Evolutionary conservation across 306 rosid species (phyloP), one percentile per base, ranked within the genome.

Genomic region (Dalbergia oliveri): DNA sequence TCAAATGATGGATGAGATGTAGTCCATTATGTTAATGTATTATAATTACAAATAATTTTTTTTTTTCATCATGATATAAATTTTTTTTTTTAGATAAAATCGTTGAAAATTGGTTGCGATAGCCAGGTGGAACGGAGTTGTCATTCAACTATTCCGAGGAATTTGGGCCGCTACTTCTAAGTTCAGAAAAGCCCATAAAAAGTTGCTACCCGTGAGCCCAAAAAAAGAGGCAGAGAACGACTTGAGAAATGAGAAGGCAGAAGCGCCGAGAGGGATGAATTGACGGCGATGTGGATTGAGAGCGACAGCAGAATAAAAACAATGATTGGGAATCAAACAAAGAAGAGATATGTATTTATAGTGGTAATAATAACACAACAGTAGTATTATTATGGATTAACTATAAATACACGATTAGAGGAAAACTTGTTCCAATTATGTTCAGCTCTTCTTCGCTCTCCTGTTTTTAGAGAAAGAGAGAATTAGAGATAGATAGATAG

Each of bases 331-430:
- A 31, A 33, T 47, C 14, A 47, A 47, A 47, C 5, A 12, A 47
- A 10, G n/a, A 10, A 10, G 49, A 79, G n/a, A 60, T n/a, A 64
- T 53, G 3, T 37, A 37, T 37, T 64, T 43, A 65, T 54, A 56
- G 79, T 13, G 78, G 9, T 8, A 9, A 43, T 26, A 44, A 8
- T 6, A 37, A 37, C 7, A 37, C 41, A 10, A 47, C 53, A 43
- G 9, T 10, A 47, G 15, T 12, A 47, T 47, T 12, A 44, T 47
- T 50, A 47, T 19, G 78, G 31, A 1, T 26, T 26, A 26, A 26
- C 31, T 84, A 84, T 75, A 84, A 75, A 69, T 69, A 79, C 50
- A 34, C 39, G 14, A 19, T 47, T 37, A 75, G 59, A 19, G 49
- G 31, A 26, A 26, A 9, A 33, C 50, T 37, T 43, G 34, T 45